Percentiles rank a stretch among this genome's conserved stretches.
These are phyloP conservation scores for Rhizomucor miehei DNA, from an alignment of 371 early-diverging fungal genomes.

Conservation along the genomic window DNA sequence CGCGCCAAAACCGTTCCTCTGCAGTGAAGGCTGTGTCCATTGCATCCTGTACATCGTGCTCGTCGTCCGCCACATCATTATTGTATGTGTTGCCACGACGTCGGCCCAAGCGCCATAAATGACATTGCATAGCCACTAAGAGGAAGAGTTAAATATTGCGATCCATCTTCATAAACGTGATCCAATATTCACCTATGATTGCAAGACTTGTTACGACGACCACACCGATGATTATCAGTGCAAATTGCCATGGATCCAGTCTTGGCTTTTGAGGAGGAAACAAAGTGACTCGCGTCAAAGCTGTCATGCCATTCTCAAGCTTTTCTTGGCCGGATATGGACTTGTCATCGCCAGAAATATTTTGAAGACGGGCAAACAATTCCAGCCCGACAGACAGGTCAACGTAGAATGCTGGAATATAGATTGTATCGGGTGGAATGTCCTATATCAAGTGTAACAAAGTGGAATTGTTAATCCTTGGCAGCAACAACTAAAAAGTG, in stretches of 20 bases:
- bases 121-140: slow-evolving; percentile 15
- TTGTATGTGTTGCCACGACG: not conserved
- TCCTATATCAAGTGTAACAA: slow-evolving; percentile 6
- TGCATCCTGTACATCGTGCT: slow-evolving; percentile 11
- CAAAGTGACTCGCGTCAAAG: slow-evolving; percentile 22
- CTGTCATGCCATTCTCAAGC: not conserved
- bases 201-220: slow-evolving; percentile 38
- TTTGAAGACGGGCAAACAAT: slow-evolving; percentile 16
- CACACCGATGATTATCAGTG: slow-evolving; percentile 39
- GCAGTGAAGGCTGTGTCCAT: not conserved
- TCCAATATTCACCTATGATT: slow-evolving; percentile 34
- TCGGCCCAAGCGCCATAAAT: slow-evolving; percentile 16
- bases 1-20: slow-evolving; percentile 3
- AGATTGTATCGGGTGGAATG: slow-evolving; percentile 18
- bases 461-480: not conserved
- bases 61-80: slow-evolving; percentile 9
- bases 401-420: slow-evolving; percentile 29
- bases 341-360: slow-evolving; percentile 4
- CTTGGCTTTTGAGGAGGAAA: slow-evolving; percentile 19
- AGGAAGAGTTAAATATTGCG: not conserved
- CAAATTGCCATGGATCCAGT: slow-evolving; percentile 53
- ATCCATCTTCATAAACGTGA: not conserved
- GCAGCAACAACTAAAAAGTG: not conserved
- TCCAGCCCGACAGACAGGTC: slow-evolving; percentile 16
- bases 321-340: not conserved